phyloP scores from a whole-genome alignment of 2,329 filamentous ascomycete species.

The Tolypocladium paradoxum region DNA sequence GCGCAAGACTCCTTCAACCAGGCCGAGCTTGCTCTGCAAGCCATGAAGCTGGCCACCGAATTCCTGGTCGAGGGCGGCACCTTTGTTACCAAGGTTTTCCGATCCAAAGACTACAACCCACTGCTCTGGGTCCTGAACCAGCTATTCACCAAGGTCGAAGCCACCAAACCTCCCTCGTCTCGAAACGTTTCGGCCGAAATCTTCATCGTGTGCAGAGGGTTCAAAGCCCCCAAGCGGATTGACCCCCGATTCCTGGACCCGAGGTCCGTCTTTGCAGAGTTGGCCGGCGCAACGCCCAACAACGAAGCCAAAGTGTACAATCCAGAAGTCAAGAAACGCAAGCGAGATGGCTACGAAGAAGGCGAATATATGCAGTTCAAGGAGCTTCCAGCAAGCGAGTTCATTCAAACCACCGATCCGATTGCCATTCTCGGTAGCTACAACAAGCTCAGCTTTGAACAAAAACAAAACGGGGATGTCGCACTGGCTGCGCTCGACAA shows the following conservation, averaged over 20 bases:
- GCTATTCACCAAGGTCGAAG: constrained; percentile 88
- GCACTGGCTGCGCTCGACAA: constrained; percentile 78
- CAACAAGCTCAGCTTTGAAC: constrained; percentile 76
- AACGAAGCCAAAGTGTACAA: constrained; percentile 98
- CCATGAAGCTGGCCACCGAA: constrained; percentile 87
- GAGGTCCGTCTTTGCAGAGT: constrained; percentile 80
- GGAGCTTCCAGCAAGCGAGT: constrained; percentile 78
- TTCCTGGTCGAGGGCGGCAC: constrained; percentile 82
- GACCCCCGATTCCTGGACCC: constrained; percentile 90
- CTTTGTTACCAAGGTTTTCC: constrained; percentile 95
- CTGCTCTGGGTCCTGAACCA: constrained; percentile 97
- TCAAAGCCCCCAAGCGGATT: constrained; percentile 86
- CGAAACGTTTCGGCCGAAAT: constrained; percentile 97
- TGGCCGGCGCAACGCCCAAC: constrained; percentile 77
- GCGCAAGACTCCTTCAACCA: constrained; percentile 97
- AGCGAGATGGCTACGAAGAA: constrained; percentile 95
- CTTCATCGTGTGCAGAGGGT: constrained; percentile 93
- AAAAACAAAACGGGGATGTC: constrained; percentile 71
- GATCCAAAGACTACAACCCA: constrained; percentile 93
- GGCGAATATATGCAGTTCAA: constrained; percentile 91
- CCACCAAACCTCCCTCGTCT: constrained; percentile 92
- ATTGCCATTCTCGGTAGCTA: constrained; percentile 81
- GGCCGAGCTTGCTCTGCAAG: constrained; percentile 82
- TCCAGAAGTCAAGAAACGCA: constrained; percentile 92
- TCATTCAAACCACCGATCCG: constrained; percentile 86